Conservation (phyloP, 108 stramenopile species). For the Mayamaea pseudoterrestris region DNA sequence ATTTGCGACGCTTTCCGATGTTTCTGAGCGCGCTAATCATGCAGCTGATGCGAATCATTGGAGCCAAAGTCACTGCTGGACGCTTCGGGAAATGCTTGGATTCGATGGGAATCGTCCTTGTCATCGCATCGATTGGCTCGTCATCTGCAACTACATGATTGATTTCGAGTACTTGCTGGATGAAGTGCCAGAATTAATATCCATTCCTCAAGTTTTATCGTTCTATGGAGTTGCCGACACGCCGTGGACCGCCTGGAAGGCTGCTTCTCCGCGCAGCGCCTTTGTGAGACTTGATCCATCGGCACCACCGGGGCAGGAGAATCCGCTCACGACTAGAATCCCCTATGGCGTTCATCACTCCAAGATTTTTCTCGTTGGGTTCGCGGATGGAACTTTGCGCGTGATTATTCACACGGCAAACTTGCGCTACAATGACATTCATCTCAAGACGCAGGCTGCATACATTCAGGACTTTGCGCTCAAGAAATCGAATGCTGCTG, state of each 20-base stretch:
- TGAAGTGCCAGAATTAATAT: constrained; percentile 37
- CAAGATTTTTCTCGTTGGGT: constrained; percentile 64
- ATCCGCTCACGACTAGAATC: constrained; percentile 13
- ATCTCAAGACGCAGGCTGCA: constrained; percentile 42
- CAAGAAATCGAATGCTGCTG: constrained; percentile 9
- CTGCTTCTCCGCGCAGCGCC: too few relatives aligned
- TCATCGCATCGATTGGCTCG: constrained; percentile 31
- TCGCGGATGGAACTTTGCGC: constrained; percentile 30
- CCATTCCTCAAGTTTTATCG: constrained; percentile 35
- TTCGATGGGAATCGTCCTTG: neutral
- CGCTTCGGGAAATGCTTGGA: constrained; percentile 52
- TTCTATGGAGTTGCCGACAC: constrained; percentile 31
- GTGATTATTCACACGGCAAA: constrained; percentile 71
- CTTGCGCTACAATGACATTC: constrained; percentile 33
- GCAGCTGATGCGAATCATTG: too few relatives aligned
- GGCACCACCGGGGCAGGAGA: constrained; percentile 16
- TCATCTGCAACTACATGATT: constrained; percentile 48
- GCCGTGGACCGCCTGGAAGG: neutral
- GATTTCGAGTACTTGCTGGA: constrained; percentile 43
- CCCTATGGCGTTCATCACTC: constrained; percentile 63
- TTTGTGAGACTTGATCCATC: constrained; percentile 22
- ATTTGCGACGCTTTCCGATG: too few relatives aligned
- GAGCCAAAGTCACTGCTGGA: too few relatives aligned
- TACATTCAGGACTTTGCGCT: constrained; percentile 63
- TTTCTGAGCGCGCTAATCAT: too few relatives aligned